Percentiles rank a stretch among this genome's conserved stretches.
These are phyloP conservation scores for Ramalina peruviana DNA, from an alignment of 495 filamentous ascomycete genomes.

Conservation along the genomic window DNA sequence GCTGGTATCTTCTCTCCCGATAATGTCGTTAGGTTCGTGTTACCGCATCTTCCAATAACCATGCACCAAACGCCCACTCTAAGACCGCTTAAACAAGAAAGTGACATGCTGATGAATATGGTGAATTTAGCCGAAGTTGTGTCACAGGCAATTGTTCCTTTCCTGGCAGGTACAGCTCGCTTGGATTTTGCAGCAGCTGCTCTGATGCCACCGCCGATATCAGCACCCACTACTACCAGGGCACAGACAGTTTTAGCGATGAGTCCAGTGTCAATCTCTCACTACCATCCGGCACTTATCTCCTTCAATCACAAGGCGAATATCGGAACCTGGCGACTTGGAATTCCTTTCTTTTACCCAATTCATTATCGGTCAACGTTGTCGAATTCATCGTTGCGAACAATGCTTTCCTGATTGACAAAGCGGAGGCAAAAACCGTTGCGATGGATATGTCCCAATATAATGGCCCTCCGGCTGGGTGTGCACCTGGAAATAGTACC, in stretches of 20 bases:
- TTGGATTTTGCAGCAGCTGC: not conserved
- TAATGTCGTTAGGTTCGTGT: too few species aligned
- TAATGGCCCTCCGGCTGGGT: too few species aligned
- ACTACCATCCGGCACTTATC: not conserved
- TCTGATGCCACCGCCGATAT: not conserved
- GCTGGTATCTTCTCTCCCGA: slow-evolving; percentile 1
- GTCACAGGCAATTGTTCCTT: not conserved
- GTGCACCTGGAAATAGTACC: not conserved
- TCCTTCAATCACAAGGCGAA: too few species aligned
- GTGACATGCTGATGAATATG: too few species aligned
- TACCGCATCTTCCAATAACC: too few species aligned
- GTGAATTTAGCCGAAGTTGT: not conserved
- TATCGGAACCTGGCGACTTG: too few species aligned
- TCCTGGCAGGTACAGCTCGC: not conserved
- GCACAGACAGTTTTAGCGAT: not conserved
- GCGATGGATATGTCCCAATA: too few species aligned
- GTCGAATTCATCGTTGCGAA: not conserved
- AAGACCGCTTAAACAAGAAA: too few species aligned
- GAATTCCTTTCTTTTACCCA: too few species aligned
- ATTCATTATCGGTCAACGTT: not conserved
- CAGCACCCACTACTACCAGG: not conserved
- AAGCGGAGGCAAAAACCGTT: too few species aligned
- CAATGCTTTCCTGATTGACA: not conserved
- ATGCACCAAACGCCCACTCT: too few species aligned
- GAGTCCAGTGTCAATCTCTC: not conserved